phyloP scores from a whole-genome alignment of 23 red algal species.

The Cyanidioschyzon merolae region DNA sequence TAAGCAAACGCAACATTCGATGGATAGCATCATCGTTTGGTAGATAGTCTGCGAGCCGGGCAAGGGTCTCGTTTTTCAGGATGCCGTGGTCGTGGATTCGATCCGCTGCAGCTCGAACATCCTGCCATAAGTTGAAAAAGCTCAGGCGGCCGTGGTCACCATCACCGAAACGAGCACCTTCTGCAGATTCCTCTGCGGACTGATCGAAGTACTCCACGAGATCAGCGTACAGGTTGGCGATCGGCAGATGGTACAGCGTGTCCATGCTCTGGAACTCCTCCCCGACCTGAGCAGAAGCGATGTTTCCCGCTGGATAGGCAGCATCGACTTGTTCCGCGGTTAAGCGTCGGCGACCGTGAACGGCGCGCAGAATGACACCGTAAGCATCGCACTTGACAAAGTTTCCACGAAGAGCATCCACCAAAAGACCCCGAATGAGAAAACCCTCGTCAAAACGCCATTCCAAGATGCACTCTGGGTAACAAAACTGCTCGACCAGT shows the following conservation, averaged over 20 bases:
- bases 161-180: not conserved
- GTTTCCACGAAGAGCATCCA: constrained; percentile 25
- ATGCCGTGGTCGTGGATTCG: constrained; percentile 21
- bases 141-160: constrained; percentile 9
- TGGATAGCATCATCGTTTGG: not conserved
- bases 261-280: constrained; percentile 31
- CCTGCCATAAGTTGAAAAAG: constrained; percentile 27
- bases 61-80: constrained; percentile 23
- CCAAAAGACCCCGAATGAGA: constrained; percentile 25
- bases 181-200: not conserved
- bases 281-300: constrained; percentile 22
- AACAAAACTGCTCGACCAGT: constrained; percentile 12
- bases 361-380: constrained; percentile 17
- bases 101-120: constrained; percentile 21
- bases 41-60: constrained; percentile 4
- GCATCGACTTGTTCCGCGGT: constrained; percentile 12
- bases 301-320: constrained; percentile 18
- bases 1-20: constrained; percentile 4
- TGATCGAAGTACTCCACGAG: constrained; percentile 26
- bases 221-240: constrained; percentile 25
- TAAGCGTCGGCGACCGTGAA: constrained; percentile 15
- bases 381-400: constrained; percentile 34
- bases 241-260: constrained; percentile 26
- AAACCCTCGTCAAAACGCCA: constrained; percentile 19
- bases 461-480: constrained; percentile 5